These are phyloP conservation scores for Saksenaea vasiformis DNA, from an alignment of 371 early-diverging fungal genomes.

Conservation along the genomic window DNA sequence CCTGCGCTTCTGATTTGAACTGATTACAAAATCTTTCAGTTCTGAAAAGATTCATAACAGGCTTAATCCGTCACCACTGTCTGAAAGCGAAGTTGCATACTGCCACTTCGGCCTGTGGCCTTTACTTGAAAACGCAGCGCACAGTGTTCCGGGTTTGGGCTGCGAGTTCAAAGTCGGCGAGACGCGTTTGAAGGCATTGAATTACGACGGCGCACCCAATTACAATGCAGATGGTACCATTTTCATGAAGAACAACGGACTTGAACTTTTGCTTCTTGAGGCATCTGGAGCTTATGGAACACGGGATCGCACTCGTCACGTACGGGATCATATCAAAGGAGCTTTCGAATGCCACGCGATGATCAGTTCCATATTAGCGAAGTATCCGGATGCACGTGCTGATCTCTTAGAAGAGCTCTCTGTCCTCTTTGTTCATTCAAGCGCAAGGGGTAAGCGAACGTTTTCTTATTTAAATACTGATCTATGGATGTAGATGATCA, in stretches of 20 bases:
- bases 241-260: neutral
- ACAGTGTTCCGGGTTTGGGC: neutral
- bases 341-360: constrained; percentile 12
- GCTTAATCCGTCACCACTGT: neutral
- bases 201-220: neutral
- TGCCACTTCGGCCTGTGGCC: constrained; percentile 11
- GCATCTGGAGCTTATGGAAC: constrained; percentile 5
- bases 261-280: constrained; percentile 9
- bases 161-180: constrained; percentile 10
- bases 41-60: constrained; percentile 5
- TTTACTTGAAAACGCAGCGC: neutral
- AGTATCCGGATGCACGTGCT: constrained; percentile 4
- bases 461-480: neutral
- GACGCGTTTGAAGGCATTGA: constrained; percentile 3
- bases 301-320: neutral
- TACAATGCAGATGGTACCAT: constrained; percentile 14
- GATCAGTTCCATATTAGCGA: constrained; percentile 1
- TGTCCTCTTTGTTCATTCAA: constrained; percentile 7
- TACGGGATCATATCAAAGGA: constrained; percentile 11
- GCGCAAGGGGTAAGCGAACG: constrained; percentile 8
- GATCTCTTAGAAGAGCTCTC: neutral
- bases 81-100: constrained; percentile 7
- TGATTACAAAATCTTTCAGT: neutral
- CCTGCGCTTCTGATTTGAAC: too few relatives aligned
- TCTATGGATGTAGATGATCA: neutral